These are phyloP conservation scores for Linum usitatissimum DNA, from an alignment of 345 rosid genomes.

Conservation along the genomic window DNA sequence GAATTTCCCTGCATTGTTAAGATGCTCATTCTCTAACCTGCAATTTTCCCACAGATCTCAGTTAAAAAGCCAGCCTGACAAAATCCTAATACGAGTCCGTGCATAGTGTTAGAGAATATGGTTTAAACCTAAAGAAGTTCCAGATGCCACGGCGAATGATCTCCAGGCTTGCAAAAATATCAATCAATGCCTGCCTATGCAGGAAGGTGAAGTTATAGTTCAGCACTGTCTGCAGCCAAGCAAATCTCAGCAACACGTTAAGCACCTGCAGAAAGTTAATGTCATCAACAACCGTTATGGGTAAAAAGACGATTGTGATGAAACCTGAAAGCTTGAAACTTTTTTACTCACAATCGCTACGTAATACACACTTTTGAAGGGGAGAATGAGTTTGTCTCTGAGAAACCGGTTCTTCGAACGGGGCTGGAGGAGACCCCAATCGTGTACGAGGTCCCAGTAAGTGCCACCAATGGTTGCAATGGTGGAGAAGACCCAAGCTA, in stretches of 20 bases:
- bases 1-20: constrained; percentile 26
- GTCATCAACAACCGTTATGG: no score
- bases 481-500: constrained; percentile 5
- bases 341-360: no score
- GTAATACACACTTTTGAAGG: constrained; percentile 6
- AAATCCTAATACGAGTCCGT: not conserved
- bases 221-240: constrained; percentile 9
- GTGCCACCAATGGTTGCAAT: constrained; percentile 6
- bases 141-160: constrained; percentile 14
- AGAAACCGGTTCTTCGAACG: constrained; percentile 11
- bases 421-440: constrained; percentile 14
- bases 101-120: not conserved
- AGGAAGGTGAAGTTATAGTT: not conserved
- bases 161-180: constrained; percentile 12
- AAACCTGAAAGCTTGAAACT: no score
- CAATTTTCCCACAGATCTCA: not conserved
- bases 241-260: constrained; percentile 11
- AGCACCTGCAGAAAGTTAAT: no score
- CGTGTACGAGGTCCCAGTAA: constrained; percentile 14
- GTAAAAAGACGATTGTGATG: no score
- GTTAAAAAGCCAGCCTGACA: not conserved
- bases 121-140: constrained; percentile 13
- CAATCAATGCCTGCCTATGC: not conserved
- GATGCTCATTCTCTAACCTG: constrained; percentile 28
- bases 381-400: constrained; percentile 16